A percentile compares a stretch with the other conserved stretches of the same genome.
phyloP scores from a whole-genome alignment of 176 grass and related monocot genomes.

The Carex myosuroides region DNA sequence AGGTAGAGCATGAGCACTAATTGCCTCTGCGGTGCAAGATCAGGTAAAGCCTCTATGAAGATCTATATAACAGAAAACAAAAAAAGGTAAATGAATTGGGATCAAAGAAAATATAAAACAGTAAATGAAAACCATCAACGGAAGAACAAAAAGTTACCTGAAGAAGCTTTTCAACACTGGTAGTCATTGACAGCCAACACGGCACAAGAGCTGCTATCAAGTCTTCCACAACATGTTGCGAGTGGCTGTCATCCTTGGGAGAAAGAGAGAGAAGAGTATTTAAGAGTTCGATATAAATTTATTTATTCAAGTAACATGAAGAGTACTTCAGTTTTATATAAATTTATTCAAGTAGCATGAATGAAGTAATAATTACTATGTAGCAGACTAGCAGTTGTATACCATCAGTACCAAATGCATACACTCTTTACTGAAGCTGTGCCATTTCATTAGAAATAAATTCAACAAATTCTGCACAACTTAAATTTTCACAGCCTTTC shows the following conservation, averaged over 20 bases:
- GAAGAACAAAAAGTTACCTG: slow-evolving; percentile 37
- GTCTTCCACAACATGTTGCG: slow-evolving; percentile 71
- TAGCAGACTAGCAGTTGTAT: neutral
- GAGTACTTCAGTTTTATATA: slow-evolving; percentile 8
- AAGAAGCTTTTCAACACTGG: slow-evolving; percentile 73
- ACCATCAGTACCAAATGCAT: slow-evolving; percentile 6
- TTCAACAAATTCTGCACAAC: neutral
- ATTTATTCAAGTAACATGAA: neutral
- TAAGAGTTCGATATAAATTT: neutral
- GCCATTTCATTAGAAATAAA: neutral
- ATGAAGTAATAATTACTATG: neutral
- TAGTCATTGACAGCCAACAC: slow-evolving; percentile 76
- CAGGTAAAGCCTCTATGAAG: slow-evolving; percentile 83
- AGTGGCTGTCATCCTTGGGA: slow-evolving; percentile 71
- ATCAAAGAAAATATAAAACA: slow-evolving; percentile 23
- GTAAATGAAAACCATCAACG: neutral
- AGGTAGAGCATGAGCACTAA: slow-evolving; percentile 71
- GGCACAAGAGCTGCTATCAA: slow-evolving; percentile 68
- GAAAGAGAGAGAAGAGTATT: neutral
- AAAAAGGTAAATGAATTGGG: neutral
- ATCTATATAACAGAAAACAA: slow-evolving; percentile 36
- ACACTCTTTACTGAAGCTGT: neutral
- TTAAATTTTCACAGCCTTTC: neutral
- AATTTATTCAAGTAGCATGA: neutral
- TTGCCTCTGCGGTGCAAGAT: slow-evolving; percentile 52